A percentile compares a stretch with the other conserved stretches of the same genome.
Evolutionary conservation across 2,329 filamentous ascomycete species (phyloP).

Genomic region (Ascochyta fabae): DNA sequence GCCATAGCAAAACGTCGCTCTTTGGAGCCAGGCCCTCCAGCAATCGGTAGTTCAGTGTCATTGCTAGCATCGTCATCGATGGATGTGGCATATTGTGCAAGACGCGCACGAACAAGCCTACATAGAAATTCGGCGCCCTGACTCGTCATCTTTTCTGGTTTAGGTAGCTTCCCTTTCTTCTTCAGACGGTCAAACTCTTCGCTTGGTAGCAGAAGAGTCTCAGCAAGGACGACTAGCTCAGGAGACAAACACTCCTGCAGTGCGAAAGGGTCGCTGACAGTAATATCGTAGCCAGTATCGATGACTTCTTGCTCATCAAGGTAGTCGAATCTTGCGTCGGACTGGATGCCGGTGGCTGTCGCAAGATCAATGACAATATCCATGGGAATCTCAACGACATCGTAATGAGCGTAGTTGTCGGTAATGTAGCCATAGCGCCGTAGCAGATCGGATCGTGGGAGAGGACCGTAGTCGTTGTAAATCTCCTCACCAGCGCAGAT

Average conservation of each 20-base stretch:
- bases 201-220: slow-evolving; percentile 52
- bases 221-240: slow-evolving; percentile 53
- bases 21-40: slow-evolving; percentile 16
- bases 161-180: slow-evolving; percentile 53
- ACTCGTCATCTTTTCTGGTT: slow-evolving; percentile 49
- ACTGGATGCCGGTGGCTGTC: slow-evolving; percentile 19
- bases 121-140: slow-evolving; percentile 51
- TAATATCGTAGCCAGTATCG: slow-evolving; percentile 74
- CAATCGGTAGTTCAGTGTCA: slow-evolving; percentile 45
- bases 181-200: slow-evolving; percentile 52
- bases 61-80: slow-evolving; percentile 62
- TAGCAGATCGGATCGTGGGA: slow-evolving; percentile 81
- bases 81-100: slow-evolving; percentile 60
- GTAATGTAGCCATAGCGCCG: slow-evolving; percentile 90
- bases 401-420: slow-evolving; percentile 74
- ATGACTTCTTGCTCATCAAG: slow-evolving; percentile 69
- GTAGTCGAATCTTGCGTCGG: slow-evolving; percentile 53
- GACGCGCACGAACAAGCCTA: slow-evolving; percentile 49
- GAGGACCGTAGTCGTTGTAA: slow-evolving; percentile 86
- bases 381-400: slow-evolving; percentile 80
- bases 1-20: slow-evolving; percentile 62
- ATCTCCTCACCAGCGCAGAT: slow-evolving; percentile 78
- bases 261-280: slow-evolving; percentile 41
- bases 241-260: slow-evolving; percentile 48
- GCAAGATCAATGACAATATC: slow-evolving; percentile 55